These are phyloP conservation scores for Phytophthora rubi DNA, from an alignment of 352 stramenopile genomes.

Conservation along the genomic window DNA sequence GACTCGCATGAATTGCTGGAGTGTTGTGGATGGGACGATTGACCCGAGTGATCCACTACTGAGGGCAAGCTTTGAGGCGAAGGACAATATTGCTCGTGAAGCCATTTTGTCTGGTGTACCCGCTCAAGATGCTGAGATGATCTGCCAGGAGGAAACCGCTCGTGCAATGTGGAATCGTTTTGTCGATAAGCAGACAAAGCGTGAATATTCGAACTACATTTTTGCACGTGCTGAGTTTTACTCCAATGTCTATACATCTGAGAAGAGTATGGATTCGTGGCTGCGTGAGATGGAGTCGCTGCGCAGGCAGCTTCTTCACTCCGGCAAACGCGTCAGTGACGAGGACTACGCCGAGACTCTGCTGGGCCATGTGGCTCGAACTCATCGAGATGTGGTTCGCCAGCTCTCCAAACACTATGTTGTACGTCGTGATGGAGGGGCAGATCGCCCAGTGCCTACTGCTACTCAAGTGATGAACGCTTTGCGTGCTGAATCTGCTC, in stretches of 20 bases:
- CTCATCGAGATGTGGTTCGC: conserved; percentile 13
- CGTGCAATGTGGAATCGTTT: conserved; percentile 5
- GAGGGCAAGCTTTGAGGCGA: no score
- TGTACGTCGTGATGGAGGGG: conserved; percentile 6
- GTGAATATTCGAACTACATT: conserved; percentile 23
- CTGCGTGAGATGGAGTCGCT: conserved; percentile 14
- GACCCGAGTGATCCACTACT: no score
- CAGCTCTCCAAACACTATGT: conserved; percentile 21
- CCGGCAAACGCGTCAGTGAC: conserved; percentile 7
- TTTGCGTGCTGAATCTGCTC: neutral
- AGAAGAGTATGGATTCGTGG: conserved; percentile 16
- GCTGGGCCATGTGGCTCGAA: conserved; percentile 2
- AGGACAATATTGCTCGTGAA: no score
- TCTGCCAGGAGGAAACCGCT: conserved; percentile 12
- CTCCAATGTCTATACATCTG: conserved; percentile 5
- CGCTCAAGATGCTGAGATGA: conserved; percentile 10
- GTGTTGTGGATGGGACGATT: no score
- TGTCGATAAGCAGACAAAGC: conserved; percentile 20
- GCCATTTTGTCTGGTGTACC: neutral
- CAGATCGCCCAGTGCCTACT: conserved; percentile 2
- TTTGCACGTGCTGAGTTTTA: conserved; percentile 16
- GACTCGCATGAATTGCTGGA: no score
- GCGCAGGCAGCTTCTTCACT: conserved; percentile 12
- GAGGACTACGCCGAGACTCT: conserved; percentile 16
- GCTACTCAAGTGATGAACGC: neutral